Conservation (phyloP, 257 asterid species). For the Primulina huaijiensis region DNA sequence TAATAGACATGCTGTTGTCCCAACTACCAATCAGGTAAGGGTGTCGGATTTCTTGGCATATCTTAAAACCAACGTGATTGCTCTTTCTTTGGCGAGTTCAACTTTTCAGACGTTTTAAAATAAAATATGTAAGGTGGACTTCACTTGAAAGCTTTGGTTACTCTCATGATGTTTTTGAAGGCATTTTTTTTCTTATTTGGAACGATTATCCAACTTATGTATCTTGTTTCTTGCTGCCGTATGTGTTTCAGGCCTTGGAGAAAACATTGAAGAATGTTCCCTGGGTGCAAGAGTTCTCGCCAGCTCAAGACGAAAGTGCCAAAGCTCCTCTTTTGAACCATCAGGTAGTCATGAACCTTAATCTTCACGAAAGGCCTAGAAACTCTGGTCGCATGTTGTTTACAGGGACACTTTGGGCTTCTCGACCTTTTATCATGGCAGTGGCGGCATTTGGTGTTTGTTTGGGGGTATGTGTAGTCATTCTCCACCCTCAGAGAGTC, state of each 20-base stretch:
- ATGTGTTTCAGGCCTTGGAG: constrained; percentile 30
- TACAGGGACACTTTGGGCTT: constrained; percentile 18
- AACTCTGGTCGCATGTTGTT: constrained; percentile 30
- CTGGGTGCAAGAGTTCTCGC: constrained; percentile 17
- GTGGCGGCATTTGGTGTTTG: constrained; percentile 39
- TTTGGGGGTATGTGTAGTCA: constrained; percentile 40
- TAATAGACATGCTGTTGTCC: constrained; percentile 18
- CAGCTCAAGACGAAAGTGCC: constrained; percentile 21
- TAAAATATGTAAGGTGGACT: too few relatives aligned
- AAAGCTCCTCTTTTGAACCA: constrained; percentile 37
- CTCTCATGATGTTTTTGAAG: too few relatives aligned
- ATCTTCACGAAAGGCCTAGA: constrained; percentile 26
- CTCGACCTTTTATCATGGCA: constrained; percentile 32
- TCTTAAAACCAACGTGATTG: not conserved
- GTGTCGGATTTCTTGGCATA: not conserved
- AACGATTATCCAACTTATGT: not conserved
- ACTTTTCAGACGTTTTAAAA: not conserved
- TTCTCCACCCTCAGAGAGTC: constrained; percentile 44
- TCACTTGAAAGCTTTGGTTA: too few relatives aligned
- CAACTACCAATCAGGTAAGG: constrained; percentile 41
- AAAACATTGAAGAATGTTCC: constrained; percentile 15
- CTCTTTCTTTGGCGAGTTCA: not conserved
- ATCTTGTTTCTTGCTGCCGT: constrained; percentile 11
- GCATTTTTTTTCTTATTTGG: not conserved
- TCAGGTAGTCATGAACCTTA: constrained; percentile 31